Percentiles rank a stretch among this genome's conserved stretches.
Conservation (phyloP, 257 asterid genomes). For the Echium plantagineum region DNA sequence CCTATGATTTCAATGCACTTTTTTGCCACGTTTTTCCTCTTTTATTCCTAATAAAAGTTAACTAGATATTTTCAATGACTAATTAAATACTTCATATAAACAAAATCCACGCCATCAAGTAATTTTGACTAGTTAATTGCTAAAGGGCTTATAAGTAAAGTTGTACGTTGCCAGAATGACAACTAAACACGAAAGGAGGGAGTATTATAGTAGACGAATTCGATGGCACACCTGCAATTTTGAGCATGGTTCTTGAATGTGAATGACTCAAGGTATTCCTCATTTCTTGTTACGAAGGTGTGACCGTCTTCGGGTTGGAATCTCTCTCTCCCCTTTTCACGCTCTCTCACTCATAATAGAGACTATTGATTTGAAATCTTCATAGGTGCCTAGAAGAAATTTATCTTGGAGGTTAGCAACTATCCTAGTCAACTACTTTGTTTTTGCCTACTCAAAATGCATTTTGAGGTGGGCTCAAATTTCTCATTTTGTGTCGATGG, state of each 20-base stretch:
- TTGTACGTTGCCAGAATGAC: no score
- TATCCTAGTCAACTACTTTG: not conserved
- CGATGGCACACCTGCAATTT: not conserved
- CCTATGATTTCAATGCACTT: no score
- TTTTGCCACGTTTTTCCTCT: no score
- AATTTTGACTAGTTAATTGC: no score
- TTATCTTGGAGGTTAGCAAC: not conserved
- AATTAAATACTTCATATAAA: no score
- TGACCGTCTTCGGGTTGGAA: not conserved
- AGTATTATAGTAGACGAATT: no score
- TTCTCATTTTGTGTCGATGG: constrained; percentile 1
- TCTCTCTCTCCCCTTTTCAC: not conserved
- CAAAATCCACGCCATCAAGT: no score
- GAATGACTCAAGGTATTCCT: not conserved
- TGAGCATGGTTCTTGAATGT: not conserved
- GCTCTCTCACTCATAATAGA: not conserved
- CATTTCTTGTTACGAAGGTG: not conserved
- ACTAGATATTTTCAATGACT: no score
- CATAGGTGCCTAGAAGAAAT: not conserved
- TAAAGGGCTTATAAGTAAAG: no score
- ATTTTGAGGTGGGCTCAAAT: not conserved
- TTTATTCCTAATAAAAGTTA: no score
- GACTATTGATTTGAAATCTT: not conserved
- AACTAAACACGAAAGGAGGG: no score
- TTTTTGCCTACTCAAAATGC: not conserved